Evolutionary conservation across 176 grass and related monocot species (phyloP), one percentile per base, ranked within the genome.

Genomic region (Triticum aestivum): DNA sequence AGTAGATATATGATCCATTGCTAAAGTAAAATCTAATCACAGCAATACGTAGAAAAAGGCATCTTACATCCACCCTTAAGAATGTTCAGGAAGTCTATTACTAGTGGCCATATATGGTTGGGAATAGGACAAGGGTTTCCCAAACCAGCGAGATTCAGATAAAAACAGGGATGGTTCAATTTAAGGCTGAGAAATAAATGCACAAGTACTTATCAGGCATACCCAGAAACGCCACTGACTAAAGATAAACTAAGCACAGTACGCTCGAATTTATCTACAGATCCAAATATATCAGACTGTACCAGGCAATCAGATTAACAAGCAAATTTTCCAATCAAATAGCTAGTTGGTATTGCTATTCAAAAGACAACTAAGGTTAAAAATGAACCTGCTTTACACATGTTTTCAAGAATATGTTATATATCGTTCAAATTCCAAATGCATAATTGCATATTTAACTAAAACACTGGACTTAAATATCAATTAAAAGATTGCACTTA

Each of bases 401-500:
- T 47, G 29, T 81, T 81, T 84, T 35, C 21, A 56, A 13, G 2
- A 59, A 87, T 54, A 71, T 44, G 27, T 18, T 26, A 86, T 79
- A 45, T 15, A 63, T 13, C 14, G 4, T 78, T 78, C 24, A 78
- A 35, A 68, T 35, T 80, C 54, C 42, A 79, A 15, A 81, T 33
- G 68, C 20, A 68, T 32, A 78, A 84, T 45, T 63, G 71, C 41
- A 76, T 32, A 87, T 8, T 29, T 49, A 62, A 62, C 64, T 51
- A 35, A 75, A 86, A 72, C 13, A 66, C 21, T 45, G 69, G 17
- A 80, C 15, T 65, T 52, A 18, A 63, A 51, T 84, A 78, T 76
- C 49, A 65, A 23, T 63, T 51, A 75, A 86, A 73, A 69, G 86
- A 33, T 87, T 87, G 69, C 59, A 84, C 85, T 90, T 94, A 96